phyloP scores from a whole-genome alignment of 1,284 basidiomycete genomes.

The Spongispora temasekensis region DNA sequence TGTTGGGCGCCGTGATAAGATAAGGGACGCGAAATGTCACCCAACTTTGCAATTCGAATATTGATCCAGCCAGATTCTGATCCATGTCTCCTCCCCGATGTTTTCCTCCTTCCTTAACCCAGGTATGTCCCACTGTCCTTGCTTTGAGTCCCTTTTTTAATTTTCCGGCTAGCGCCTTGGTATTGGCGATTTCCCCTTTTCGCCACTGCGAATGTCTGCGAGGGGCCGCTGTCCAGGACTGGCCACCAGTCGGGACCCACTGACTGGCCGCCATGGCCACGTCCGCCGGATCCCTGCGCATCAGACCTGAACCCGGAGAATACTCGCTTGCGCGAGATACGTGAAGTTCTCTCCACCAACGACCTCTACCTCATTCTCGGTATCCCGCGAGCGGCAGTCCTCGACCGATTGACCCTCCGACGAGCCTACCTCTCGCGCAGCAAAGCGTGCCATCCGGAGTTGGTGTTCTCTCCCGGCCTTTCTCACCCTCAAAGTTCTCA shows the following conservation, averaged over 20 bases:
- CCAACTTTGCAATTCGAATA: constrained; percentile 8
- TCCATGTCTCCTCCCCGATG: constrained; percentile 38
- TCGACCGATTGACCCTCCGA: constrained; percentile 67
- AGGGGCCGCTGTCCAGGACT: constrained; percentile 41
- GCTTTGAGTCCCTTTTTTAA: constrained; percentile 3
- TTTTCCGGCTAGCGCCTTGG: constrained; percentile 43
- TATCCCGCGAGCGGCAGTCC: constrained; percentile 48
- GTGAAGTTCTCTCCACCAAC: constrained; percentile 60
- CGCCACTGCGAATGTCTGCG: constrained; percentile 54
- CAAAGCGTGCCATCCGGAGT: constrained; percentile 84
- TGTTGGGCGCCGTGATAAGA: constrained; percentile 43
- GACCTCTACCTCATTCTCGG: constrained; percentile 76
- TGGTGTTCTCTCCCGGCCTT: constrained; percentile 31
- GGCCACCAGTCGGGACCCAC: constrained; percentile 18
- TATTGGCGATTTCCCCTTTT: constrained; percentile 66
- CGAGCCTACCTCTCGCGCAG: constrained; percentile 78
- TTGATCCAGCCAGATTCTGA: constrained; percentile 4
- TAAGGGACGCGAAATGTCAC: constrained; percentile 22
- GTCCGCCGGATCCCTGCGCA: constrained; percentile 5
- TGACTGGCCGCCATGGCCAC: constrained; percentile 14
- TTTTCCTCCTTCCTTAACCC: constrained; percentile 57
- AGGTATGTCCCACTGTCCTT: constrained; percentile 37
- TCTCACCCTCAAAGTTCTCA: constrained; percentile 1
- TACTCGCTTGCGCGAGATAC: constrained; percentile 47
- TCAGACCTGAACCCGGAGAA: constrained; percentile 9